Base-by-base conservation (phyloP, 148 eudicot species). In the Beta vulgaris region DNA sequence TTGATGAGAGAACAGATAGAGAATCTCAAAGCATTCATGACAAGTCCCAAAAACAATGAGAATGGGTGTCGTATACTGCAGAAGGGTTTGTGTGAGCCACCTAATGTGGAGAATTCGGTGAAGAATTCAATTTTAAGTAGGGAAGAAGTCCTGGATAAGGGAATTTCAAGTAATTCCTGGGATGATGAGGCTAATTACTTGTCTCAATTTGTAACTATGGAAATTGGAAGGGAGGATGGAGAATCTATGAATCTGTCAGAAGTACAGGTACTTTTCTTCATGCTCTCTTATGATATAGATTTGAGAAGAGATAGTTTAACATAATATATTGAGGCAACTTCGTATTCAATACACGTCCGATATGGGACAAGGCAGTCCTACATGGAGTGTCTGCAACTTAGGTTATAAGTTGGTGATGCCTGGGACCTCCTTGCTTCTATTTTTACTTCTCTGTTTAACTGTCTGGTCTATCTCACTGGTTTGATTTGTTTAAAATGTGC, bases 1-100 rank as follows among this genome's bases (percentile, higher is more conserved):
- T 66, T 64, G 81, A 79, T 76, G 72, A 88, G 72, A 84, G 87
- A 73, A 73, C 82, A 80, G 76, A 66, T 83, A 61, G 85, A 74
- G 67, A 71, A 76, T 79, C 76, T 85, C 76, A 77, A 73, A 79
- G 78, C 84, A 71, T 72, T 81, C 57, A 71, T 48, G 68, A 72
- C 59, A 53, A 57, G 54, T 51, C 73, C 57, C 11, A 76, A 79
- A 73, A 81, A 69, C 12, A 80, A 67, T 73, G 74, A 55, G 64
- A 82, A 61, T 43, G 74, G 49, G 43, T 68, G 68, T 58, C 72
- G 72, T 64, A 69, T 57, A 60, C 61, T 54, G 76, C 75, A 70
- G 40, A 51, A 23, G 71, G 46, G 58, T 44, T 81, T 76, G 57
- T 49, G 63, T 60, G 76, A 54, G 26, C 32, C 55, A 59, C 65